Conservation (phyloP, 2,329 filamentous ascomycete species). For the Aspergillus caelatus region DNA sequence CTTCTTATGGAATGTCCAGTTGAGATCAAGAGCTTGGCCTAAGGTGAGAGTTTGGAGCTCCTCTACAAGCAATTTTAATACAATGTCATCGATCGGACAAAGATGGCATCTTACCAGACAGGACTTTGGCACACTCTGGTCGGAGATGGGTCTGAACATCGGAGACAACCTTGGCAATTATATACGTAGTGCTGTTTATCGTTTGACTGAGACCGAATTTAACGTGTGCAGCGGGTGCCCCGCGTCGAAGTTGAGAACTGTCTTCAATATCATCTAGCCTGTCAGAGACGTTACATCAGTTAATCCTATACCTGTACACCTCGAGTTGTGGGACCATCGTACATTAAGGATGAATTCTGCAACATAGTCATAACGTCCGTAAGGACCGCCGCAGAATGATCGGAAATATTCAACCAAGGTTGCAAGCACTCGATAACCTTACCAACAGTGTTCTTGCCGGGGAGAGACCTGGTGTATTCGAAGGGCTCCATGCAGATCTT, state of each 20-base stretch:
- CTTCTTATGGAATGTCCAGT: constrained; percentile 19
- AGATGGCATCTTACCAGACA: background rate
- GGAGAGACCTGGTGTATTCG: constrained; percentile 9
- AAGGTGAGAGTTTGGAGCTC: constrained; percentile 16
- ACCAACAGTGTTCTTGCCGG: constrained; percentile 14
- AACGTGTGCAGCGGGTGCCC: constrained; percentile 45
- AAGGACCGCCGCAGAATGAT: background rate
- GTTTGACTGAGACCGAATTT: constrained; percentile 49
- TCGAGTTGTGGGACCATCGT: background rate
- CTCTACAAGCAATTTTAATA: background rate
- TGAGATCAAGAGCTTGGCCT: constrained; percentile 26
- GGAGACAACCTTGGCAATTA: constrained; percentile 38
- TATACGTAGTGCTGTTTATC: constrained; percentile 50
- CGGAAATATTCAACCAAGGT: constrained; percentile 6
- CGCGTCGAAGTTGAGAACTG: constrained; percentile 44
- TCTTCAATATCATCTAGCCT: constrained; percentile 52
- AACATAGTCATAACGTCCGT: constrained; percentile 4
- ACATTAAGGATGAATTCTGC: constrained; percentile 12
- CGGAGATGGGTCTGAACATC: background rate
- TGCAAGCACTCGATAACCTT: constrained; percentile 7
- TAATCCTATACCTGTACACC: accelerated
- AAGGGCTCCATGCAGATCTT: constrained; percentile 11
- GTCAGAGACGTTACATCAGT: background rate
- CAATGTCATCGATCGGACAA: no score
- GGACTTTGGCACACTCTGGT: background rate